A percentile compares a stretch with the other conserved stretches of the same genome.
phyloP scores from a whole-genome alignment of 139 green algal species.

The Micractinium sp. region DNA sequence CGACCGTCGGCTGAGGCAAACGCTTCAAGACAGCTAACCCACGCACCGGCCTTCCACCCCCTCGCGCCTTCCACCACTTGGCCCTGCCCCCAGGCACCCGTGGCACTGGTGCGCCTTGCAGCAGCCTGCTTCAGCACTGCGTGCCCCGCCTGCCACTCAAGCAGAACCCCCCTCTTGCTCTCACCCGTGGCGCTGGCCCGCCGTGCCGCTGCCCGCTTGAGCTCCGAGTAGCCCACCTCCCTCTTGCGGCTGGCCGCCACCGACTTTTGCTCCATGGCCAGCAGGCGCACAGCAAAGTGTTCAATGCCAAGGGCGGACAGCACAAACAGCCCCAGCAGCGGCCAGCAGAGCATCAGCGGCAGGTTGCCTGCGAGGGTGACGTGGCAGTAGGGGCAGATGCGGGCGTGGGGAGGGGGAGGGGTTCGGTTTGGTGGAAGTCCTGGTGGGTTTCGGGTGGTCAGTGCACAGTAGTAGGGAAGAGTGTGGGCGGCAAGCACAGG shows the following conservation, averaged over 20 bases:
- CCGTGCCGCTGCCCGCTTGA: not conserved
- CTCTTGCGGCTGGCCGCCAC: conserved; percentile 8
- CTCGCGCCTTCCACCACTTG: no score
- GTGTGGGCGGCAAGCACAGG: not conserved
- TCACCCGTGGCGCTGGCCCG: conserved; percentile 17
- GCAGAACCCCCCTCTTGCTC: not conserved
- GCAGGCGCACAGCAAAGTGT: conserved; percentile 18
- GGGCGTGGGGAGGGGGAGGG: not conserved
- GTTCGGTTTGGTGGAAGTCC: no score
- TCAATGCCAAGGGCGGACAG: conserved; percentile 49
- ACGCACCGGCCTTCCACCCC: no score
- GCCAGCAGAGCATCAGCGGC: conserved; percentile 63
- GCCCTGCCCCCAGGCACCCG: no score
- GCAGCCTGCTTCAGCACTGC: no score
- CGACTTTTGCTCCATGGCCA: conserved; percentile 32
- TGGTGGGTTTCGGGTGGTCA: no score
- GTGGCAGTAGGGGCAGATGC: no score
- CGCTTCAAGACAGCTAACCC: no score
- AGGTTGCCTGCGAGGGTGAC: conserved; percentile 30
- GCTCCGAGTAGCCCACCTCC: conserved; percentile 1
- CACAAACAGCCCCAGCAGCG: conserved; percentile 33
- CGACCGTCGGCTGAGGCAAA: no score
- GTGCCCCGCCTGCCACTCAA: not conserved
- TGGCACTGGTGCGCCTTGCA: no score
- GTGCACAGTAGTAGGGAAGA: no score